Evolutionary conservation across 2,329 filamentous ascomycete species (phyloP).

Genomic region (Falciphora oryzae): DNA sequence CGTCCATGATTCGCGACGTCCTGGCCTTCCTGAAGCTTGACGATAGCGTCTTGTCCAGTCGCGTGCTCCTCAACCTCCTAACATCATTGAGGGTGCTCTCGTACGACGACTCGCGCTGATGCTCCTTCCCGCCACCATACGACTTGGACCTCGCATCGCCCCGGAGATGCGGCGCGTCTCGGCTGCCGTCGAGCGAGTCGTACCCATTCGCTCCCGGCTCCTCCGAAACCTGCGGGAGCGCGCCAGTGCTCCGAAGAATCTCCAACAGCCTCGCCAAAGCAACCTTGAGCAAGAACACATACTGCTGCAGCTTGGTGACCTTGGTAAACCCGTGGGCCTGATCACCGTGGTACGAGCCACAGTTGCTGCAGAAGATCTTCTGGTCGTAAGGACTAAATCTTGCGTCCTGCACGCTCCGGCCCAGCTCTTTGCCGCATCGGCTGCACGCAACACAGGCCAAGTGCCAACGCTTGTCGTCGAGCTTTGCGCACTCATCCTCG

Average conservation of each 20-base stretch:
- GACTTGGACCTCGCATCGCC: slow-evolving; percentile 70
- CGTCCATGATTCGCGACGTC: slow-evolving; percentile 88
- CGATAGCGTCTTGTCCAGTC: slow-evolving; percentile 89
- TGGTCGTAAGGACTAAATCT: slow-evolving; percentile 63
- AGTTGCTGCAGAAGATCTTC: slow-evolving; percentile 65
- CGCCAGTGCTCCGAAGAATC: slow-evolving; percentile 77
- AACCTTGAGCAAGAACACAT: slow-evolving; percentile 86
- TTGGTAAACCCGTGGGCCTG: slow-evolving; percentile 52
- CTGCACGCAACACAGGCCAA: slow-evolving; percentile 74
- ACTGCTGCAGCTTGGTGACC: slow-evolving; percentile 86
- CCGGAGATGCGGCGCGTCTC: slow-evolving; percentile 48
- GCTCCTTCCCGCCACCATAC: slow-evolving; percentile 55
- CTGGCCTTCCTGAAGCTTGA: slow-evolving; percentile 87
- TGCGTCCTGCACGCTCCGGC: slow-evolving; percentile 61
- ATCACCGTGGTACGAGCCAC: slow-evolving; percentile 53
- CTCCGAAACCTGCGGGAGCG: slow-evolving; percentile 68
- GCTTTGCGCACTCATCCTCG: slow-evolving; percentile 84
- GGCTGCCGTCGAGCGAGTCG: slow-evolving; percentile 60
- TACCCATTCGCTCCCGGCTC: slow-evolving; percentile 64
- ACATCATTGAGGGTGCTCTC: slow-evolving; percentile 97
- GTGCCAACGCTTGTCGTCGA: slow-evolving; percentile 76
- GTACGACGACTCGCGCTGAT: slow-evolving; percentile 69
- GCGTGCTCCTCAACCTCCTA: slow-evolving; percentile 81
- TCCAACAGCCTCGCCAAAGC: slow-evolving; percentile 84
- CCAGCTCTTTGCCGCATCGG: slow-evolving; percentile 59